These are phyloP conservation scores for Leccinum boreale DNA, from an alignment of 768 basidiomycete genomes.

Conservation along the genomic window DNA sequence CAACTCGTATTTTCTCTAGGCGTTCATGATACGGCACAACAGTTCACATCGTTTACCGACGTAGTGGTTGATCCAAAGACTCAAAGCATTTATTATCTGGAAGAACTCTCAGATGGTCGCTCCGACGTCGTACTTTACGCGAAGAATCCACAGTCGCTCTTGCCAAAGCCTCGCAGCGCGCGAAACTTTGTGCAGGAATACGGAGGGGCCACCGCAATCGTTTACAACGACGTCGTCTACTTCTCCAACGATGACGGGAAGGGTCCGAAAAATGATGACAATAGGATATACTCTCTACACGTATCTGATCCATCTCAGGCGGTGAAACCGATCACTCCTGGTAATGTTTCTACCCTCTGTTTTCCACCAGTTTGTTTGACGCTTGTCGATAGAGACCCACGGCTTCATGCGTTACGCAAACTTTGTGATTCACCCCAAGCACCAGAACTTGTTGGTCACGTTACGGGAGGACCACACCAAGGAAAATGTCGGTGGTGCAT, in stretches of 20 bases:
- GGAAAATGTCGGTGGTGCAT: too few relatives aligned
- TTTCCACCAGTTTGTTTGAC: not conserved
- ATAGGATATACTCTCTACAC: constrained; percentile 44
- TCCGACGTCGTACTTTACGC: constrained; percentile 49
- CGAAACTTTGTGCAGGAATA: constrained; percentile 63
- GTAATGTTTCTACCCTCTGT: constrained; percentile 34
- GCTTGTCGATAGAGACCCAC: constrained; percentile 7
- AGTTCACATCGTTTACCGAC: constrained; percentile 37
- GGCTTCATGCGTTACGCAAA: constrained; percentile 41
- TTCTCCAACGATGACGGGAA: constrained; percentile 49
- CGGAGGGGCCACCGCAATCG: constrained; percentile 59
- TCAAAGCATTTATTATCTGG: constrained; percentile 48
- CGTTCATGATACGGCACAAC: not conserved
- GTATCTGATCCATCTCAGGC: constrained; percentile 25
- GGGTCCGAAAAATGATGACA: constrained; percentile 22
- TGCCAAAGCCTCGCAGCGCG: constrained; percentile 51
- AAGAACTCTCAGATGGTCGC: constrained; percentile 53
- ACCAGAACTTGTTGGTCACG: constrained; percentile 49
- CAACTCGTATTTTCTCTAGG: too few relatives aligned
- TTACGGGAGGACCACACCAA: constrained; percentile 67
- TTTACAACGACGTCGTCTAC: constrained; percentile 45
- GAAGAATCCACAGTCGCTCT: constrained; percentile 39
- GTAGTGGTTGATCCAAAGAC: constrained; percentile 52
- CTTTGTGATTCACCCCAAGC: constrained; percentile 52
- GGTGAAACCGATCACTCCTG: constrained; percentile 47